phyloP scores from a whole-genome alignment of 2,329 filamentous ascomycete genomes.

The Ascochyta lentis region DNA sequence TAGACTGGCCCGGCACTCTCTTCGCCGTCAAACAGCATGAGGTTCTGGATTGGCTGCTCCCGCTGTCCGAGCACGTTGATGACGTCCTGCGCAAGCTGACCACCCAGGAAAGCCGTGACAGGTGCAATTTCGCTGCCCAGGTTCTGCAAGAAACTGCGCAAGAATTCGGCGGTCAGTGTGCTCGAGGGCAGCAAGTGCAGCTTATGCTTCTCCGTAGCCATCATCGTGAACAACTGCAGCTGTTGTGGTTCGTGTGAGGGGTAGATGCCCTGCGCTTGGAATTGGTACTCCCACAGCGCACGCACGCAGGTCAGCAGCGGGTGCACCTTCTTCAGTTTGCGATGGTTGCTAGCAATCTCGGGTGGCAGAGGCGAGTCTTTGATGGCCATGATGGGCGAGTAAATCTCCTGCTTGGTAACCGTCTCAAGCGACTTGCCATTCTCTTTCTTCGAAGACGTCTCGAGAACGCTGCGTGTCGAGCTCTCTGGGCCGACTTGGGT shows the following conservation, averaged over 20 bases:
- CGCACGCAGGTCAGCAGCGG: slow-evolving; percentile 85
- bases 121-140: slow-evolving; percentile 84
- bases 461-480: slow-evolving; percentile 76
- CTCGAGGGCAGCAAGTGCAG: slow-evolving; percentile 60
- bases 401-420: slow-evolving; percentile 89
- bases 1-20: slow-evolving; percentile 80
- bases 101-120: slow-evolving; percentile 87
- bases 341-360: slow-evolving; percentile 72
- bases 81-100: slow-evolving; percentile 90
- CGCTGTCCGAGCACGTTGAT: slow-evolving; percentile 92
- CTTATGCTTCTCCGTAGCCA: slow-evolving; percentile 79
- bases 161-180: slow-evolving; percentile 63
- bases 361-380: slow-evolving; percentile 74
- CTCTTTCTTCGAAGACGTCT: slow-evolving; percentile 69
- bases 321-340: slow-evolving; percentile 76
- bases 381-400: slow-evolving; percentile 86
- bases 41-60: slow-evolving; percentile 95
- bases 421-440: slow-evolving; percentile 75
- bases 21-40: slow-evolving; percentile 89
- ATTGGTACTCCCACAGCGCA: slow-evolving; percentile 87
- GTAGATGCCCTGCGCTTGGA: slow-evolving; percentile 49
- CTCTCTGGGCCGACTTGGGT: slow-evolving; percentile 70
- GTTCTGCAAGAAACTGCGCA: slow-evolving; percentile 86
- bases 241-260: slow-evolving; percentile 61
- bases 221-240: slow-evolving; percentile 75